phyloP scores from a whole-genome alignment of 352 stramenopile genomes.

The Phytophthora podocarpi region DNA sequence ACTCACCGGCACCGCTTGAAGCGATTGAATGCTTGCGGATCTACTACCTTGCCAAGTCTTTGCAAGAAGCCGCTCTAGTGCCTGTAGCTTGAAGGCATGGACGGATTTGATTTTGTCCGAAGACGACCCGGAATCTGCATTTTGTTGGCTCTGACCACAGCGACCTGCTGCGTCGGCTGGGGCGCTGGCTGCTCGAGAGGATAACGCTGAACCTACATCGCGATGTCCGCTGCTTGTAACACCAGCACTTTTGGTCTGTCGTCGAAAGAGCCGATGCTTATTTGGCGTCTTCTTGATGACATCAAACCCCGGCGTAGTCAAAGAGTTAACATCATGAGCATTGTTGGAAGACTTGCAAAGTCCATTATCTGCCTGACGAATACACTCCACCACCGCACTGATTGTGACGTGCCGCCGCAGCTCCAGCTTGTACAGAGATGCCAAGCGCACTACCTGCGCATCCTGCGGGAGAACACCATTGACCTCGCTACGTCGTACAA shows the following conservation, averaged over 20 bases:
- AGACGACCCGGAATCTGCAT: constrained; percentile 1
- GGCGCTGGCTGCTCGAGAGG: constrained; percentile 15
- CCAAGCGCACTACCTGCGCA: constrained; percentile 52
- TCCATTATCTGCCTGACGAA: constrained; percentile 19
- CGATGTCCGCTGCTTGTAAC: not conserved
- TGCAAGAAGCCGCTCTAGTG: constrained; percentile 50
- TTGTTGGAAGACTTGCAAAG: not conserved
- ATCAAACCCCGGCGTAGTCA: not conserved
- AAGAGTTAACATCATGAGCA: not conserved
- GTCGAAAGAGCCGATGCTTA: constrained; percentile 2
- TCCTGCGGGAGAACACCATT: constrained; percentile 48
- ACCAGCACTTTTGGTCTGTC: constrained; percentile 21
- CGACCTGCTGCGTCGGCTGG: constrained; percentile 2
- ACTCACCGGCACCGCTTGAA: constrained; percentile 10
- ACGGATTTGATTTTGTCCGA: constrained; percentile 44
- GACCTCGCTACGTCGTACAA: constrained; percentile 51
- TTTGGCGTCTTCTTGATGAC: constrained; percentile 4
- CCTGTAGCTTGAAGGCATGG: constrained; percentile 66
- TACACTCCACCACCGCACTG: constrained; percentile 44
- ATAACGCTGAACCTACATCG: not conserved
- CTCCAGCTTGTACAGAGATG: constrained; percentile 68
- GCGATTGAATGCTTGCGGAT: constrained; percentile 7
- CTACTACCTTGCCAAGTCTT: constrained; percentile 27
- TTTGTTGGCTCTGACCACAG: constrained; percentile 14
- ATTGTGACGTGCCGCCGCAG: constrained; percentile 60